phyloP scores from a whole-genome alignment of 83 land plant genomes.

The Picea mariana region DNA sequence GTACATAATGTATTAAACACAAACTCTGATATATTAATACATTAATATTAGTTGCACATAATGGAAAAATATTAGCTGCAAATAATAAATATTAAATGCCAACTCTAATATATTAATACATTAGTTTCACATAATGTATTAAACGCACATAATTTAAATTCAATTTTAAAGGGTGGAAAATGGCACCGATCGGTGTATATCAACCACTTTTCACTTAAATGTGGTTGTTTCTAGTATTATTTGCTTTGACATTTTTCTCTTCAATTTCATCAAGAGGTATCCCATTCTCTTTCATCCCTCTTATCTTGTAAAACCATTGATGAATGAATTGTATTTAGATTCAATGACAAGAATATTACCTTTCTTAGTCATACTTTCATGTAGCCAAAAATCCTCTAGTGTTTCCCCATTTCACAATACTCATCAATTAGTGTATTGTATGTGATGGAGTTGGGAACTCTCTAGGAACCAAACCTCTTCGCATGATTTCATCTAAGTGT shows the following conservation, averaged over 20 bases:
- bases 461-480: constrained; percentile 11
- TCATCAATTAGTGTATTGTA: constrained; percentile 58
- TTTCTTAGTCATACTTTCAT: constrained; percentile 27
- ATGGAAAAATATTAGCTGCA: too few species aligned
- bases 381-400: constrained; percentile 35
- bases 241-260: constrained; percentile 33
- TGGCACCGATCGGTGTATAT: too few species aligned
- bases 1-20: too few species aligned
- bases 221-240: too few species aligned
- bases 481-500: constrained; percentile 30
- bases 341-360: constrained; percentile 23
- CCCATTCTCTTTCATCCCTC: constrained; percentile 26
- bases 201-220: too few species aligned
- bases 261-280: constrained; percentile 45
- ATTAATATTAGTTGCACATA: too few species aligned
- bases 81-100: too few species aligned
- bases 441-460: constrained; percentile 40
- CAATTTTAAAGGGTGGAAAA: too few species aligned
- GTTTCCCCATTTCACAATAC: constrained; percentile 38
- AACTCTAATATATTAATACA: too few species aligned
- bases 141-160: too few species aligned
- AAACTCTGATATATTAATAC: too few species aligned
- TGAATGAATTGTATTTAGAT: constrained; percentile 55
- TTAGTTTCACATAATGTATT: too few species aligned
- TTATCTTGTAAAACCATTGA: constrained; percentile 30